A percentile compares a stretch with the other conserved stretches of the same genome.
Evolutionary conservation across 2,329 filamentous ascomycete genomes (phyloP).

Genomic region (Fonsecaea nubica): DNA sequence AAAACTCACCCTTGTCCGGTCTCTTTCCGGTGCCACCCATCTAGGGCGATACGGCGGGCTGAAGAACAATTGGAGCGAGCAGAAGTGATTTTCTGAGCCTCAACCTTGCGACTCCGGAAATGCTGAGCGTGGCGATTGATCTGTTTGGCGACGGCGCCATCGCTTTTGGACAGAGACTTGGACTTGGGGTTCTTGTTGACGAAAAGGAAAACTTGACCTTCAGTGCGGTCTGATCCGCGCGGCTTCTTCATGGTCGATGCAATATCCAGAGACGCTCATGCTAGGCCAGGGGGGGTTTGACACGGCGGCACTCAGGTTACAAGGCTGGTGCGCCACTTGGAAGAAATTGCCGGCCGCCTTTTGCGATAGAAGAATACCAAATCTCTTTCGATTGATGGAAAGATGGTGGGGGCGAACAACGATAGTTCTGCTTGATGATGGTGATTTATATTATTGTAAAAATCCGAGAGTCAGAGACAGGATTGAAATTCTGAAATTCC

Average conservation of each 20-base stretch:
- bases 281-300: constrained; percentile 1
- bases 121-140: constrained; percentile 38
- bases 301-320: not conserved
- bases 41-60: constrained; percentile 34
- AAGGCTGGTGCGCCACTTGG: not conserved
- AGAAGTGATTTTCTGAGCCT: constrained; percentile 29
- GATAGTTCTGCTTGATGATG: not conserved
- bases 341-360: not conserved
- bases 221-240: constrained; percentile 19
- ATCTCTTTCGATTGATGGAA: not conserved
- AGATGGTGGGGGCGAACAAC: not conserved
- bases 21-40: constrained; percentile 36
- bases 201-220: constrained; percentile 33
- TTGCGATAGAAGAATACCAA: not conserved
- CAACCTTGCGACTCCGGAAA: constrained; percentile 33
- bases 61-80: constrained; percentile 33
- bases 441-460: not conserved
- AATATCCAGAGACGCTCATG: constrained; percentile 7
- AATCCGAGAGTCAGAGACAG: not conserved
- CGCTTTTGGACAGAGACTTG: constrained; percentile 37
- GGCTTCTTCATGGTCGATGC: constrained; percentile 30
- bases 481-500: not conserved
- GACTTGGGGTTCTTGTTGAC: constrained; percentile 37
- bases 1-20: constrained; percentile 20
- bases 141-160: constrained; percentile 33